These are phyloP conservation scores for Bidens hawaiensis DNA, from an alignment of 140 eudicot genomes.

Conservation along the genomic window DNA sequence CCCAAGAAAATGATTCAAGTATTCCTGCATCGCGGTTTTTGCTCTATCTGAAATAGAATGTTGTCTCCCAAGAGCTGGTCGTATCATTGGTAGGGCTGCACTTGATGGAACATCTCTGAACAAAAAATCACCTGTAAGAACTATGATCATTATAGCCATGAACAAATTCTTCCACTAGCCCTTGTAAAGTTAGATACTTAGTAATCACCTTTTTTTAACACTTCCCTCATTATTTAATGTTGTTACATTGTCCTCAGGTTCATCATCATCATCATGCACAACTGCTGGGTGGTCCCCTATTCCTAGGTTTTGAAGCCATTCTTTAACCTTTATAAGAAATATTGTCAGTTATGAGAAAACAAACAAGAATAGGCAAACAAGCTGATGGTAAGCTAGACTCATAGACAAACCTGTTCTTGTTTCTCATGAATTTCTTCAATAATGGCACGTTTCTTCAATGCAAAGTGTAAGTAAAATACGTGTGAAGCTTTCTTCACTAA, in stretches of 20 bases:
- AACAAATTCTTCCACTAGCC: conserved; percentile 22
- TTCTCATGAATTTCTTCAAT: conserved; percentile 95
- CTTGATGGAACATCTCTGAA: conserved; percentile 99
- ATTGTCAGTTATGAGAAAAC: not conserved
- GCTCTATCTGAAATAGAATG: conserved; percentile 91
- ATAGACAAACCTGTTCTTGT: conserved; percentile 76
- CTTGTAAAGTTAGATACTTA: conserved; percentile 26
- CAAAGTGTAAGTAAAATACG: conserved; percentile 79
- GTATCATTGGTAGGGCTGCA: conserved; percentile 90
- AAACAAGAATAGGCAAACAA: not conserved
- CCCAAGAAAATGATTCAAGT: conserved; percentile 92
- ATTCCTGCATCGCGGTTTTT: conserved; percentile 91
- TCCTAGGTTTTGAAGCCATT: conserved; percentile 96
- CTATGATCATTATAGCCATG: conserved; percentile 52
- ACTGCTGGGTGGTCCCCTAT: conserved; percentile 77
- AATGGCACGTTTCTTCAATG: conserved; percentile 84
- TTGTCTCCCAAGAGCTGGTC: conserved; percentile 91
- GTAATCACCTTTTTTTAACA: conserved; percentile 67
- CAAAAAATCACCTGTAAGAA: conserved; percentile 94
- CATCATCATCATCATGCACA: conserved; percentile 82
- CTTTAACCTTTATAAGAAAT: conserved; percentile 61
- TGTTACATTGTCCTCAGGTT: conserved; percentile 63
- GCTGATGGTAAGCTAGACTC: conserved; percentile 1
- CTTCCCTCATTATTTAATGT: conserved; percentile 68
- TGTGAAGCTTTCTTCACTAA: conserved; percentile 90